Evolutionary conservation across 2,329 filamentous ascomycete genomes (phyloP), one percentile per base, ranked within the genome.

Genomic region (Hypoxylon sp.): DNA sequence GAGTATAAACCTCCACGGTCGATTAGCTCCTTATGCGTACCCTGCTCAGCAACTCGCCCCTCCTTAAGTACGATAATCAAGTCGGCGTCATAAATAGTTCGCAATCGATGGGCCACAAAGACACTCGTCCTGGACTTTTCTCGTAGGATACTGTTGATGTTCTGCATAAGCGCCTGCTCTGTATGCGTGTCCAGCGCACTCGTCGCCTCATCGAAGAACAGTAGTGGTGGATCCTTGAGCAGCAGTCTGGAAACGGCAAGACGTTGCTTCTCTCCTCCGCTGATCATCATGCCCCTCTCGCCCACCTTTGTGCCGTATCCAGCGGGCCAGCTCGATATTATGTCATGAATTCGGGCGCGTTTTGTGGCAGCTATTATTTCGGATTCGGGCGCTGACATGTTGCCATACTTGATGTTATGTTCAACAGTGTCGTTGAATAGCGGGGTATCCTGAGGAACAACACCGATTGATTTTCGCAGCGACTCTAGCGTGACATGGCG

Each of bases 171-270:
- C 1, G 89, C 88, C 72, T 95, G 90, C 73, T 97, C 93, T 0
- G 93, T 97, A 66, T 96, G 90, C 0, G 93, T 96, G 68, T 97
- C 92, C 23, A 97, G 77, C 1, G 93, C 92, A 36, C 89, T 93
- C 0, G 92, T 97, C 63, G 92, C 93, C 77, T 97, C 92, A 61
- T 97, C 92, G 63, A 97, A 97, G 80, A 97, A 97, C 1, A 97
- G 75, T 19, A 97, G 73, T 1, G 91, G 90, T 3, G 92, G 91
- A 60, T 97, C 90, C 70, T 97, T 97, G 50, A 97, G 78, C 1
- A 97, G 81, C 27, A 97, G 70, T 31, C 92, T 79, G 17, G 89
- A 90, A 16, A 97, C 84, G 0, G 93, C 93, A 7, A 97, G 76
- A 2, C 92, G 84, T 73, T 97, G 92, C 72, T 97, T 97, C 75